Percentiles rank a stretch among this genome's conserved stretches.
Conservation (phyloP, 2,329 filamentous ascomycete species). For the Xylogone sp. region DNA sequence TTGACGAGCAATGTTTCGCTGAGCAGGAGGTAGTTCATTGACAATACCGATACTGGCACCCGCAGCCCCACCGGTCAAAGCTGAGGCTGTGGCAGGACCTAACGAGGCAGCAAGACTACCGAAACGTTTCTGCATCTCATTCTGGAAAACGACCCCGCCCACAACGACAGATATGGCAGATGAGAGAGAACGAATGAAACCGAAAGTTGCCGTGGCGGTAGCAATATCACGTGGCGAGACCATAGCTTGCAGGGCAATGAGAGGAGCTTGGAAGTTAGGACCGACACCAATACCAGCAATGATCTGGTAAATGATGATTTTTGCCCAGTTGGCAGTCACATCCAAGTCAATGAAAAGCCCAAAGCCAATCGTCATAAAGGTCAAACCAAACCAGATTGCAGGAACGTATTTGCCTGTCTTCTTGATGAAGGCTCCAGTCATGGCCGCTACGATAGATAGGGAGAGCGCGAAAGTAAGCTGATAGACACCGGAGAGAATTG, state of each 20-base stretch:
- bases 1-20: slow-evolving; percentile 16
- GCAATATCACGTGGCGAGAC: slow-evolving; percentile 61
- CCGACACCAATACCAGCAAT: slow-evolving; percentile 62
- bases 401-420: slow-evolving; percentile 64
- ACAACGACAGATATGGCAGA: slow-evolving; percentile 44
- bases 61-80: slow-evolving; percentile 22
- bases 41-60: slow-evolving; percentile 23
- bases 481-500: slow-evolving; percentile 74
- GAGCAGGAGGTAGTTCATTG: slow-evolving; percentile 12
- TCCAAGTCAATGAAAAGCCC: slow-evolving; percentile 62
- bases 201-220: slow-evolving; percentile 62
- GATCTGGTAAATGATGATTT: slow-evolving; percentile 58
- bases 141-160: slow-evolving; percentile 47
- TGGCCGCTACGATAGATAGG: slow-evolving; percentile 59
- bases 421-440: slow-evolving; percentile 53
- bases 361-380: slow-evolving; percentile 59
- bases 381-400: slow-evolving; percentile 55
- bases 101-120: slow-evolving; percentile 15
- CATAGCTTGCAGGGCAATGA: slow-evolving; percentile 64
- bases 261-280: slow-evolving; percentile 65
- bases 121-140: slow-evolving; percentile 32
- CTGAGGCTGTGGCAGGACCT: slow-evolving; percentile 16
- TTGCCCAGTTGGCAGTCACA: slow-evolving; percentile 48
- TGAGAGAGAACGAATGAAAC: slow-evolving; percentile 52
- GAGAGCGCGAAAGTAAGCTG: slow-evolving; percentile 67